Evolutionary conservation across 495 filamentous ascomycete species (phyloP).

Genomic region (Thozetella sp.): DNA sequence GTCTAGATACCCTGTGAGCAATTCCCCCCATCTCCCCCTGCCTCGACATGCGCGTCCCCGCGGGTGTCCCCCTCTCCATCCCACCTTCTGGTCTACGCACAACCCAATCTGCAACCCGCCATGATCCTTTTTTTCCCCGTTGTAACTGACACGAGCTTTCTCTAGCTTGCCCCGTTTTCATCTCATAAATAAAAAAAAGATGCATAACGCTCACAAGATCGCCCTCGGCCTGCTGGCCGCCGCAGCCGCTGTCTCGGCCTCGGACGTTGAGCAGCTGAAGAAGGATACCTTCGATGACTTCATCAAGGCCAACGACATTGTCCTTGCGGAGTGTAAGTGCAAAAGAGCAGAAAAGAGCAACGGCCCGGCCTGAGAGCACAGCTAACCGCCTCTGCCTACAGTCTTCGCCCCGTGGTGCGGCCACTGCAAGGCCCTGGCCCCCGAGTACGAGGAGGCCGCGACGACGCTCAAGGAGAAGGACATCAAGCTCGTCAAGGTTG

Average conservation of each 20-base stretch:
- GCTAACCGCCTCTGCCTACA: constrained; percentile 22
- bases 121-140: background rate
- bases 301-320: constrained; percentile 80
- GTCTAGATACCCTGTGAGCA: background rate
- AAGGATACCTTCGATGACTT: constrained; percentile 86
- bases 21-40: no score
- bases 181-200: constrained; percentile 12
- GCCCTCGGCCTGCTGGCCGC: constrained; percentile 62
- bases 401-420: constrained; percentile 78
- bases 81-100: background rate
- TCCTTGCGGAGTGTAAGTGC: constrained; percentile 79
- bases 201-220: constrained; percentile 29
- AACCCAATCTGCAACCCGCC: no score
- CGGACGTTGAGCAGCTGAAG: constrained; percentile 82
- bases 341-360: no score
- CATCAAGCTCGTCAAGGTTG: constrained; percentile 90
- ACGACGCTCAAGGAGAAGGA: constrained; percentile 94
- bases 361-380: no score
- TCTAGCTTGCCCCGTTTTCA: background rate
- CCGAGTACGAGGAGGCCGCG: constrained; percentile 88
- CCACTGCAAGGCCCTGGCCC: constrained; percentile 83
- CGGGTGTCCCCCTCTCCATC: background rate
- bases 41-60: background rate
- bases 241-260: constrained; percentile 61
- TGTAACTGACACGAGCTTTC: background rate